A percentile compares a stretch with the other conserved stretches of the same genome.
Conservation (phyloP, 2,329 filamentous ascomycete genomes). For the Plenodomus lindquistii region DNA sequence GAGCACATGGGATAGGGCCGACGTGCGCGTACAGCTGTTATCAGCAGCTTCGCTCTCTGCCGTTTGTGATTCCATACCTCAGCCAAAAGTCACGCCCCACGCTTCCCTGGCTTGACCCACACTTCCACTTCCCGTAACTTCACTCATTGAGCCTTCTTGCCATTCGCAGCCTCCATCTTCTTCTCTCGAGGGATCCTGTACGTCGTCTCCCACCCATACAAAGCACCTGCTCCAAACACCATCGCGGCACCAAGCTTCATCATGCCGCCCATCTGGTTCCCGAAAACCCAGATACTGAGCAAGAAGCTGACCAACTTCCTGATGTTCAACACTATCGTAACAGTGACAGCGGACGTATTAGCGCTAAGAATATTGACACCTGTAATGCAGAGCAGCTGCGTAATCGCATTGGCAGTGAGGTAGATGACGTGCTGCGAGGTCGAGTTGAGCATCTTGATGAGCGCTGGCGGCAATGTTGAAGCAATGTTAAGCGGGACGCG, state of each 20-base stretch:
- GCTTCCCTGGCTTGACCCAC: too few species aligned
- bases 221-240: constrained; percentile 86
- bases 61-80: too few species aligned
- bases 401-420: constrained; percentile 76
- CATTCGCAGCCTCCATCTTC: constrained; percentile 29
- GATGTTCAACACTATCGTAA: constrained; percentile 95
- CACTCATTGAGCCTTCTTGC: constrained; percentile 31
- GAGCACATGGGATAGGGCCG: too few species aligned
- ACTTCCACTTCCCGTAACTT: too few species aligned
- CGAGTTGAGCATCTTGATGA: constrained; percentile 36
- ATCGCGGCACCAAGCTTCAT: constrained; percentile 81
- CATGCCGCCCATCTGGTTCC: constrained; percentile 75
- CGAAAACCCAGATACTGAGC: constrained; percentile 92
- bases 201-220: constrained; percentile 79
- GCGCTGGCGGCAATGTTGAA: constrained; percentile 29
- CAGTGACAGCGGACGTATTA: constrained; percentile 85
- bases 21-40: too few species aligned
- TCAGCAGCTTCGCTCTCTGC: too few species aligned
- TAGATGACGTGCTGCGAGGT: constrained; percentile 72
- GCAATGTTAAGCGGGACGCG: constrained; percentile 40
- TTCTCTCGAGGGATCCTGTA: constrained; percentile 49
- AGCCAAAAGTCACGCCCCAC: too few species aligned
- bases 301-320: constrained; percentile 90
- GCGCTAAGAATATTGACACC: constrained; percentile 94
- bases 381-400: constrained; percentile 92